Evolutionary conservation across 1,139 yeast species (phyloP).

Genomic region (Hemisphaericaspora subhashii): DNA sequence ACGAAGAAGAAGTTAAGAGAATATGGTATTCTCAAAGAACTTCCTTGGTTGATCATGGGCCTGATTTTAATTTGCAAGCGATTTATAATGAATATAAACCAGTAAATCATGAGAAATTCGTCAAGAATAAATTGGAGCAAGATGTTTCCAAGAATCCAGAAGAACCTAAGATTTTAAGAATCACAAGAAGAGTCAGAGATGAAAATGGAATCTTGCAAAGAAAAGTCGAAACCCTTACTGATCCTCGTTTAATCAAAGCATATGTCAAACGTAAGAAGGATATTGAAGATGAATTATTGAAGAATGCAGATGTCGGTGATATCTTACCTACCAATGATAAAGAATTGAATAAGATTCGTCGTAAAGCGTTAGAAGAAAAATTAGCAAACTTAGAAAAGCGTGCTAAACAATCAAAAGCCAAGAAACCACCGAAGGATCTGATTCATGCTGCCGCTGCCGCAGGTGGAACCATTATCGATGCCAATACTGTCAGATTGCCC

Average conservation of each 20-base stretch:
- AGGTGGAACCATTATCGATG: slow-evolving; percentile 42
- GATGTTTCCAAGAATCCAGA: slow-evolving; percentile 19
- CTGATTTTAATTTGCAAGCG: slow-evolving; percentile 26
- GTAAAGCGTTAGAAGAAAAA: slow-evolving; percentile 79
- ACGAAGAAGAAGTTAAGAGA: slow-evolving; percentile 84
- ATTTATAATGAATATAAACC: slow-evolving; percentile 45
- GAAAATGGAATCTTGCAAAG: slow-evolving; percentile 86
- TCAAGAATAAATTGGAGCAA: slow-evolving; percentile 25
- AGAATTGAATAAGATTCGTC: slow-evolving; percentile 76
- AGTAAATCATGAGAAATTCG: slow-evolving; percentile 32
- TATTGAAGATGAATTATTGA: slow-evolving; percentile 66
- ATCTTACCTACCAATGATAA: slow-evolving; percentile 81
- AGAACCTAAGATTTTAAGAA: slow-evolving; percentile 53
- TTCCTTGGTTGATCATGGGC: slow-evolving; percentile 50
- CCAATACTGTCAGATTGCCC: slow-evolving; percentile 45
- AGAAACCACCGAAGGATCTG: slow-evolving; percentile 37
- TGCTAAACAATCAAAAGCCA: slow-evolving; percentile 44
- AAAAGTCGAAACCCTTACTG: slow-evolving; percentile 73
- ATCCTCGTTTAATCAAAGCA: slow-evolving; percentile 84
- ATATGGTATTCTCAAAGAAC: slow-evolving; percentile 89
- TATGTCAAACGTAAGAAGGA: slow-evolving; percentile 78
- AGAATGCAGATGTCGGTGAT: slow-evolving; percentile 60
- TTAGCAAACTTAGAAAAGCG: slow-evolving; percentile 82
- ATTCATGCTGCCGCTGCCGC: slow-evolving; percentile 52
- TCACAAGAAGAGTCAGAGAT: slow-evolving; percentile 80